Percentiles rank a stretch among this genome's conserved stretches.
Evolutionary conservation across 2,329 filamentous ascomycete species (phyloP).

Genomic region (Capronia coronata): DNA sequence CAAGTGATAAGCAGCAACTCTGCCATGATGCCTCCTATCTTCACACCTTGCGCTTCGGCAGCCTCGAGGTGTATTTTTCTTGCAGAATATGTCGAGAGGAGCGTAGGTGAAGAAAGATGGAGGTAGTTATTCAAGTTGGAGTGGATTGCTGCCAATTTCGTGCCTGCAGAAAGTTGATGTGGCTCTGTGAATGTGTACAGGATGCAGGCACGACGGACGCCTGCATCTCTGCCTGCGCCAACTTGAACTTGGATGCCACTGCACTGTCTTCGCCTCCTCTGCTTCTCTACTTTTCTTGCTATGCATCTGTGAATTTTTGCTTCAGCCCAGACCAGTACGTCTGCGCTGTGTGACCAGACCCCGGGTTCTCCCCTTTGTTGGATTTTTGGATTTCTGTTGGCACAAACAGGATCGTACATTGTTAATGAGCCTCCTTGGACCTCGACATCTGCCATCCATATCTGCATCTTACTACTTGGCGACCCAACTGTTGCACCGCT

Average conservation of each 20-base stretch:
- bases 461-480: constrained; percentile 6
- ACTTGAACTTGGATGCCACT: not conserved
- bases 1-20: too few relatives aligned
- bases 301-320: constrained; percentile 2
- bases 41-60: too few relatives aligned
- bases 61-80: too few relatives aligned
- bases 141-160: not conserved
- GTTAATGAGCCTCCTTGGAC: constrained; percentile 7
- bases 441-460: not conserved
- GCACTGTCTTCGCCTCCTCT: not conserved
- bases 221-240: constrained; percentile 6
- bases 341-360: constrained; percentile 1
- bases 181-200: too few relatives aligned
- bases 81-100: too few relatives aligned
- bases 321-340: not conserved
- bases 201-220: constrained; percentile 10
- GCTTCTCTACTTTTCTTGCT: too few relatives aligned
- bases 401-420: constrained; percentile 9
- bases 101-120: too few relatives aligned
- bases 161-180: not conserved
- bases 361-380: constrained; percentile 13
- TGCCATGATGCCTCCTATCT: too few relatives aligned
- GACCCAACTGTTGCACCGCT: not conserved
- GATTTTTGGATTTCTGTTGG: constrained; percentile 21
- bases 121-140: not conserved